phyloP scores from a whole-genome alignment of 2,329 filamentous ascomycete genomes.

The Colletotrichum phormii region DNA sequence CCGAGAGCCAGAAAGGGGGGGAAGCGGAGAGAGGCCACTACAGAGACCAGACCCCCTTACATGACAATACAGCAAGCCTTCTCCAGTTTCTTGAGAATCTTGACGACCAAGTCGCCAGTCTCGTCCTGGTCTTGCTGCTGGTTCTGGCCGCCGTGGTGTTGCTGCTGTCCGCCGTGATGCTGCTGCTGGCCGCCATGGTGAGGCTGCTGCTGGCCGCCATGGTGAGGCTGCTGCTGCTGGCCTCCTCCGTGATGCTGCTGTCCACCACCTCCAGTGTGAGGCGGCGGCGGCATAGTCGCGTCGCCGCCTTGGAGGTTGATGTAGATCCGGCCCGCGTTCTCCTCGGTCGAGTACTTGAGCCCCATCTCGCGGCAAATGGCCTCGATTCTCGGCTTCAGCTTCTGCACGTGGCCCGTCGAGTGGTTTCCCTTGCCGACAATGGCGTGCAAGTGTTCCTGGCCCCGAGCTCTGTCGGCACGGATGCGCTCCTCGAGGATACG shows the following conservation, averaged over 20 bases:
- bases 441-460: slow-evolving; percentile 88
- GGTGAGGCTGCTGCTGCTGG: slow-evolving; percentile 53
- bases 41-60: slow-evolving; percentile 55
- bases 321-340: slow-evolving; percentile 90
- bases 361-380: slow-evolving; percentile 86
- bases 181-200: slow-evolving; percentile 52
- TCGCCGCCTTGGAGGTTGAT: slow-evolving; percentile 84
- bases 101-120: slow-evolving; percentile 70
- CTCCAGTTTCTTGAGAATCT: slow-evolving; percentile 73
- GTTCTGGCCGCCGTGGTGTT: slow-evolving; percentile 54
- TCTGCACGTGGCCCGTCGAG: slow-evolving; percentile 83
- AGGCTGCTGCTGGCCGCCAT: slow-evolving; percentile 47
- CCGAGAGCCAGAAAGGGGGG: neutral
- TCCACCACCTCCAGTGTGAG: slow-evolving; percentile 52
- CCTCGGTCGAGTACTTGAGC: slow-evolving; percentile 85
- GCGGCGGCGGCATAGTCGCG: slow-evolving; percentile 58
- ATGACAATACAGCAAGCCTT: slow-evolving; percentile 81
- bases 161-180: slow-evolving; percentile 54
- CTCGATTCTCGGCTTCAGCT: slow-evolving; percentile 95
- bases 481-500: slow-evolving; percentile 90
- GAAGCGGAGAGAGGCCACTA: neutral
- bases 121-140: slow-evolving; percentile 57
- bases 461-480: slow-evolving; percentile 76
- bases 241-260: slow-evolving; percentile 52
- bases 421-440: slow-evolving; percentile 98